Evolutionary conservation across 352 stramenopile genomes (phyloP).

Genomic region (Globisporangium carolinianum): DNA sequence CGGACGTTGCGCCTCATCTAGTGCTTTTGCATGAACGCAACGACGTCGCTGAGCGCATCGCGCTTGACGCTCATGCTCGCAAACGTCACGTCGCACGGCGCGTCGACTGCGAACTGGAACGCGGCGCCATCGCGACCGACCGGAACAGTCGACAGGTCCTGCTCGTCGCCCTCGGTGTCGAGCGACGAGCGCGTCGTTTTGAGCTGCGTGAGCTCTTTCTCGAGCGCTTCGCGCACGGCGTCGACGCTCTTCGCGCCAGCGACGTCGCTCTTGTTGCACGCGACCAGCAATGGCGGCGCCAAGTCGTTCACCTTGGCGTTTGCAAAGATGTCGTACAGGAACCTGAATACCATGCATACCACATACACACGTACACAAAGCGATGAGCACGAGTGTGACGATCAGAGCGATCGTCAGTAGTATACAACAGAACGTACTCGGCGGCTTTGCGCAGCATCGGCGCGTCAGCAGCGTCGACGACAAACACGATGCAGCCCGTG

Average conservation of each 20-base stretch:
- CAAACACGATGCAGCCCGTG: conserved; percentile 60
- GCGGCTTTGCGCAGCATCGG: conserved; percentile 69
- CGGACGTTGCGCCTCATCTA: too few species aligned
- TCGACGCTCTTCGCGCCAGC: conserved; percentile 33
- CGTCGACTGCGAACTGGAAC: conserved; percentile 78
- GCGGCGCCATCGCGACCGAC: conserved; percentile 64
- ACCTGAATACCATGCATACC: conserved; percentile 18
- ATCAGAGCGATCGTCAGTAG: background rate
- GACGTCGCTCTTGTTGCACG: conserved; percentile 82
- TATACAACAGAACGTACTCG: conserved; percentile 32
- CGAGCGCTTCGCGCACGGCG: conserved; percentile 47
- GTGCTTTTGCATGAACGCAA: conserved; percentile 49
- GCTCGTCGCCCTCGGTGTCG: conserved; percentile 75
- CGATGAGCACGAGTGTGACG: background rate
- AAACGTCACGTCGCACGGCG: conserved; percentile 75
- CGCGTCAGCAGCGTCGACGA: conserved; percentile 62
- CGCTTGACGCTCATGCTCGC: conserved; percentile 65
- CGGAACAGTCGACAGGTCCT: conserved; percentile 58
- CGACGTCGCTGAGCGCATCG: conserved; percentile 48
- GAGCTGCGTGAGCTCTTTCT: conserved; percentile 81
- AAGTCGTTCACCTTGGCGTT: conserved; percentile 80
- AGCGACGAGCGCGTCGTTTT: conserved; percentile 84
- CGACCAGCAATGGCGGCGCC: conserved; percentile 59
- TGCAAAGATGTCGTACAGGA: conserved; percentile 83
- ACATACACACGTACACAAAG: background rate